Base-by-base conservation (phyloP, 192 early-diverging fungal species). In the Gigaspora rosea region DNA sequence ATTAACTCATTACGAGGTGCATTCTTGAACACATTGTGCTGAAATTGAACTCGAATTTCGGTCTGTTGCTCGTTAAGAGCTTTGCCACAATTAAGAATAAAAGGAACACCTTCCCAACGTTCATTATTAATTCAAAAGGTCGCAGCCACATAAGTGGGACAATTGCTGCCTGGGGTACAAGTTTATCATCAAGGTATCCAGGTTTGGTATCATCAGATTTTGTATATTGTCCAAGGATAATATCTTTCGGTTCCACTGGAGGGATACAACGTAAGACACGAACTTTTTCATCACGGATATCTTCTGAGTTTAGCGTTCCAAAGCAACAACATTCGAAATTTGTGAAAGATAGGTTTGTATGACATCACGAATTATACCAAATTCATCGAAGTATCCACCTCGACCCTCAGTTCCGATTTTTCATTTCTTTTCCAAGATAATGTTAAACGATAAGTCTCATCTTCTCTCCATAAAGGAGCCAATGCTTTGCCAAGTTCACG, bases 331-430 rank as follows among this genome's bases (percentile, higher is more conserved):
- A 58, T 94, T 90, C 80, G 98, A 85, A 46, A 99, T 93, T 85
- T 99, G 97, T 51, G 98, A 82, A 75, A 99, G 77, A 82, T 99
- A 91, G 82, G 93, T 95, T 86, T 95, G 93, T 89, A 93, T 91
- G 58, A 98, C 97, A 79, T 98, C 97, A 73, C 96, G 94, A 78
- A 98, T 96, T 59, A 98, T 97, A 33, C 97, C 97, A 87, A 96
- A 97, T 85, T 97, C 95, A 80, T 99, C 95, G 91, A 99, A 97
- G 88, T 98, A 97, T 0, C 97, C 97, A 65, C 97, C 97, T 58
- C 97, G 92, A 32, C 96, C 96, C 83, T 96, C 92, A 0, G 97
- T 99, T 61, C 97, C 97, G 80, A 99, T 92, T 71, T 91, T 91
- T 83, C 97, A 98, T 98, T 80, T 98, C 97, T 83, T 98, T 98